phyloP scores from a whole-genome alignment of 2,329 filamentous ascomycete genomes.

The Cryphonectria nitschkei region DNA sequence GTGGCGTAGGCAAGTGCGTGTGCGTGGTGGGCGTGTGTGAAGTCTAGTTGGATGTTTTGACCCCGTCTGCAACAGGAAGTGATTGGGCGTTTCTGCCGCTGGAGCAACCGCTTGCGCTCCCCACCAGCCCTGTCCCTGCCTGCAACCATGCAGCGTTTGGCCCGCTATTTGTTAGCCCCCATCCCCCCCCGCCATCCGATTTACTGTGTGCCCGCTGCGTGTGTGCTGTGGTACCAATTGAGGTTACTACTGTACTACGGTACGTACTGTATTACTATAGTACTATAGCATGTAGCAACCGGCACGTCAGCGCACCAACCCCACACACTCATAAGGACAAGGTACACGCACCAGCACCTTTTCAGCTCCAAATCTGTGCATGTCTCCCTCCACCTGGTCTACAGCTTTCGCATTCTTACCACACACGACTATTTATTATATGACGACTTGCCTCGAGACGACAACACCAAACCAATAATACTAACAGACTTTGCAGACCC shows the following conservation, averaged over 20 bases:
- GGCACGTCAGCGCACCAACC: not conserved
- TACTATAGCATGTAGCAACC: not conserved
- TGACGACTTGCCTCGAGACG: too few species aligned
- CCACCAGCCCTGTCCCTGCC: conserved; percentile 5
- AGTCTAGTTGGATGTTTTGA: conserved; percentile 14
- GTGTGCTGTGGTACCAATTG: not conserved
- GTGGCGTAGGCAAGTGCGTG: not conserved
- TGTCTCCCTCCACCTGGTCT: too few species aligned
- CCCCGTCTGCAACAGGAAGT: conserved; percentile 14
- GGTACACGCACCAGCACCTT: not conserved
- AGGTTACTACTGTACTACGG: too few species aligned
- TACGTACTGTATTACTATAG: too few species aligned
- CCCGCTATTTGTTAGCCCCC: not conserved
- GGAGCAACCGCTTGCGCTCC: conserved; percentile 18
- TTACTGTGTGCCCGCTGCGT: not conserved
- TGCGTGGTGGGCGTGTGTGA: not conserved
- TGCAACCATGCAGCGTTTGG: not conserved
- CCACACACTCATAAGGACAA: not conserved
- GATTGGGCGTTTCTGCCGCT: conserved; percentile 21
- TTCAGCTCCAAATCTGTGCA: not conserved
- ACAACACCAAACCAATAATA: too few species aligned
- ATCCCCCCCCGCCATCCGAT: conserved; percentile 2
- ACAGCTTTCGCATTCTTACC: not conserved
- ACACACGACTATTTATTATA: too few species aligned
- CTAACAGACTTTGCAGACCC: too few species aligned